A percentile compares a stretch with the other conserved stretches of the same genome.
These are phyloP conservation scores for Magnaporthiopsis incrustans DNA, from an alignment of 2,329 filamentous ascomycete species.

Conservation along the genomic window DNA sequence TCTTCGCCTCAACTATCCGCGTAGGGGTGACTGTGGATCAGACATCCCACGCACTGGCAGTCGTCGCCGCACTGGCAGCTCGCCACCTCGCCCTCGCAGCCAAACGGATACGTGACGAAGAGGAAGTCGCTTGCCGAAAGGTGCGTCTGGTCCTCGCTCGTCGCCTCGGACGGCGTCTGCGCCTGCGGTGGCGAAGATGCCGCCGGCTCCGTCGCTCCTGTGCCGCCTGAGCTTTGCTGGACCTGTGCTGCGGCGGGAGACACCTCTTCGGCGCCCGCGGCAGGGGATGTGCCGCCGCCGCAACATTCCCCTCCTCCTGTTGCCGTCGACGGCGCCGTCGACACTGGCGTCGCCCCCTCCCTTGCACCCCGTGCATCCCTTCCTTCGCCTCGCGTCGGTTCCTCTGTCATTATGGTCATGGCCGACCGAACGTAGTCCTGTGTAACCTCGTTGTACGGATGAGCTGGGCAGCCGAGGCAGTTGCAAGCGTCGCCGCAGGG, in stretches of 20 bases:
- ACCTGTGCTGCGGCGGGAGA: not conserved
- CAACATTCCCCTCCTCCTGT: not conserved
- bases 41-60: constrained; percentile 61
- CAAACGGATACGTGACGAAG: constrained; percentile 36
- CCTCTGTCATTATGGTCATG: constrained; percentile 13
- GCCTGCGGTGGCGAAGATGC: constrained; percentile 28
- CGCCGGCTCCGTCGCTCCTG: not conserved
- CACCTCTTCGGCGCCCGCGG: not conserved
- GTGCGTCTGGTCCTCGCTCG: constrained; percentile 39
- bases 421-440: constrained; percentile 14
- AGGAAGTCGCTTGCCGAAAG: constrained; percentile 47
- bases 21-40: constrained; percentile 47
- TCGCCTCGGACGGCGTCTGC: constrained; percentile 39
- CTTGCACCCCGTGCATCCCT: not conserved
- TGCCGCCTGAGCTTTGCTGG: not conserved
- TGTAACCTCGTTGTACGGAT: constrained; percentile 17
- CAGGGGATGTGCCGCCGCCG: not conserved
- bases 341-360: not conserved
- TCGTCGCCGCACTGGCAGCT: constrained; percentile 54
- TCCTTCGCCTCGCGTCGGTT: not conserved
- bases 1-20: not conserved
- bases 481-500: constrained; percentile 17
- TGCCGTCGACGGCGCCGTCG: not conserved
- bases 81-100: constrained; percentile 12
- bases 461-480: constrained; percentile 16